These are phyloP conservation scores for Periconia macrospinosa DNA, from an alignment of 2,329 filamentous ascomycete species.

Conservation along the genomic window DNA sequence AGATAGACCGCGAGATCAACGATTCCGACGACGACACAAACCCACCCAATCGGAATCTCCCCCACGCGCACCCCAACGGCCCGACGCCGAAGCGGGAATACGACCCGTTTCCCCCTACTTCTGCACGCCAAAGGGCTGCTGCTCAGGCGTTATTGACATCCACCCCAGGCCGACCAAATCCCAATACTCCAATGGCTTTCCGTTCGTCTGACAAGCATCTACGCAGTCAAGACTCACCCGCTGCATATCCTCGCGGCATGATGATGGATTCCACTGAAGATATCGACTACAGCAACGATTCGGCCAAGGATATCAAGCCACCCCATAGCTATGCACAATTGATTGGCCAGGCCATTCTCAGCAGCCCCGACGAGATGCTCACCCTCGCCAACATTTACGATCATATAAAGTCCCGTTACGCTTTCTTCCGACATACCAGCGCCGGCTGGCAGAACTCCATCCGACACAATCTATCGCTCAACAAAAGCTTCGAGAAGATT, in stretches of 20 bases:
- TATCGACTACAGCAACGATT: slow-evolving; percentile 79
- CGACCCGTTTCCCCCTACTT: slow-evolving; percentile 41
- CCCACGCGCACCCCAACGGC: slow-evolving; percentile 35
- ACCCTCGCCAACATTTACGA: slow-evolving; percentile 92
- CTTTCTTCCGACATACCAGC: slow-evolving; percentile 85
- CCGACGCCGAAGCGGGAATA: slow-evolving; percentile 42
- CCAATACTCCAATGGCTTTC: slow-evolving; percentile 39
- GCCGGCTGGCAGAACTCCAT: slow-evolving; percentile 99
- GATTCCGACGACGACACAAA: slow-evolving; percentile 44
- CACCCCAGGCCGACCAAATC: slow-evolving; percentile 36
- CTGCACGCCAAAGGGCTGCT: slow-evolving; percentile 35
- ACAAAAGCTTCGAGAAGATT: slow-evolving; percentile 92
- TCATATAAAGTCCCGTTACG: slow-evolving; percentile 87
- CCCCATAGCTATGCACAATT: slow-evolving; percentile 95
- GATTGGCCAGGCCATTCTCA: slow-evolving; percentile 94
- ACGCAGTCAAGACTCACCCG: slow-evolving; percentile 50
- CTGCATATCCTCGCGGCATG: slow-evolving; percentile 52
- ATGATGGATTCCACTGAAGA: slow-evolving; percentile 57
- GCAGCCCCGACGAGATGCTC: slow-evolving; percentile 81
- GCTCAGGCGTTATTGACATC: slow-evolving; percentile 39
- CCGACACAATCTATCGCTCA: slow-evolving; percentile 91
- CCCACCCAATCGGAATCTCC: slow-evolving; percentile 32
- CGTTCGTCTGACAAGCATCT: slow-evolving; percentile 38
- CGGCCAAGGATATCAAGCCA: slow-evolving; percentile 88
- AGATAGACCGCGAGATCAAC: slow-evolving; percentile 34